These are phyloP conservation scores for Manihot esculenta DNA, from an alignment of 441 rosid species.

Conservation along the genomic window DNA sequence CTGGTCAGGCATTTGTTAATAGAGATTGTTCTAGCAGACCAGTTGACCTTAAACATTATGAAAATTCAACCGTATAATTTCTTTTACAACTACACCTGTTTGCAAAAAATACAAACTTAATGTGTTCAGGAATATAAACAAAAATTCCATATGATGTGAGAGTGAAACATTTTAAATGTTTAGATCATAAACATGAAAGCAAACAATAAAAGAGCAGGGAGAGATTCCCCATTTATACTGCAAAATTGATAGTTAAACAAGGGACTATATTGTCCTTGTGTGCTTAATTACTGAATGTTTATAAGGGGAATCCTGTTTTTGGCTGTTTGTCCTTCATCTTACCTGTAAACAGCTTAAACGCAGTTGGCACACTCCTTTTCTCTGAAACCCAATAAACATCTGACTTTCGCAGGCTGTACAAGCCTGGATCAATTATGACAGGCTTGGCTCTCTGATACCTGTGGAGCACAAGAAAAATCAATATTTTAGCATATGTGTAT, in stretches of 20 bases:
- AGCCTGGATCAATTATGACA: constrained; percentile 79
- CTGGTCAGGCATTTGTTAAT: background rate
- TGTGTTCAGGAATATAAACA: no score
- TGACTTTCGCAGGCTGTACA: constrained; percentile 57
- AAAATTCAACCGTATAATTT: no score
- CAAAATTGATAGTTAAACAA: background rate
- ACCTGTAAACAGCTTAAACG: constrained; percentile 79
- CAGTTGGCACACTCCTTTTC: constrained; percentile 57
- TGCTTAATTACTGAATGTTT: background rate
- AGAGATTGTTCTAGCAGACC: background rate
- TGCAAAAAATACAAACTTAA: background rate
- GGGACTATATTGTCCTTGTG: background rate
- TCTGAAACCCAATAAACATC: constrained; percentile 74
- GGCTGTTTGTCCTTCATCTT: constrained; percentile 9
- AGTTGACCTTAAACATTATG: no score
- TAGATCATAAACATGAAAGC: background rate
- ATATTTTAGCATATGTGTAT: constrained; percentile 6
- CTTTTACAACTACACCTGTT: no score
- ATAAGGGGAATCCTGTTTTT: background rate
- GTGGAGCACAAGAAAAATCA: constrained; percentile 9
- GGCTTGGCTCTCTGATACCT: constrained; percentile 82
- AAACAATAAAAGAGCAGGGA: background rate
- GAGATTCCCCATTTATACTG: background rate
- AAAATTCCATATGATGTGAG: background rate
- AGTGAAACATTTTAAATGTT: background rate